Base-by-base conservation (phyloP, 495 filamentous ascomycete species). In the Lepraria neglecta region DNA sequence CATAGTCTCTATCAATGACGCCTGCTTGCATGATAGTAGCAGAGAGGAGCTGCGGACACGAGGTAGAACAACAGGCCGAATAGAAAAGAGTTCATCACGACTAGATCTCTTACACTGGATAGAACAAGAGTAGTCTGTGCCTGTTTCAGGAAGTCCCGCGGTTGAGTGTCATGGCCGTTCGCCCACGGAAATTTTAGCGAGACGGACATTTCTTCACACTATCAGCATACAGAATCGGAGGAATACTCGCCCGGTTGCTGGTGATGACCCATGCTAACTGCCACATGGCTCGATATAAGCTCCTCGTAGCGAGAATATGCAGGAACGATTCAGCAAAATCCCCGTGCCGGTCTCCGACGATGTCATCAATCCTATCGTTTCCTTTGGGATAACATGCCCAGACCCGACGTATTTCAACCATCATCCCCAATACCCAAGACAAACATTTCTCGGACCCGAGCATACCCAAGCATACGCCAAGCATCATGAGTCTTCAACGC, bases 191-290 rank as follows among this genome's bases (percentile, higher is more conserved):
- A 12, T 28, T 50, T 50, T 42, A 38, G 30, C 35, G 19, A 38
- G 44, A 59, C 45, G 57, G 57, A 50, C 10, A 28, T 15, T 59
- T 59, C 24, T 48, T 45, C 45, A 44, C 27, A 24, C 31, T 50
- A 47, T 24, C 53, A 56, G 11, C 27, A 52, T 10, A 31, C 28
- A 52, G 28, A 2, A 17, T 31, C 48, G 48, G 48, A n/a, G 24
- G 27, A 52, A 52, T 52, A 30, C 28, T 4, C 6, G 14, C 19
- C 48, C 48, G 48, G 28, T n/a, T 31, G 31, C 27, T 52, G 35
- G 35, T 12, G 7, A 52, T 33, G 48, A 31, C 14, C 6, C 7
- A 31, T 17, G 48, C 15, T 31, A 30, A 30, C 48, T 52, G 21
- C 14, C 48, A 5, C 6, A 52, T 14, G 12, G 27, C 27, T 6